These are phyloP conservation scores for Macadamia integrifolia DNA, from an alignment of 164 flowering plant species.

Conservation along the genomic window DNA sequence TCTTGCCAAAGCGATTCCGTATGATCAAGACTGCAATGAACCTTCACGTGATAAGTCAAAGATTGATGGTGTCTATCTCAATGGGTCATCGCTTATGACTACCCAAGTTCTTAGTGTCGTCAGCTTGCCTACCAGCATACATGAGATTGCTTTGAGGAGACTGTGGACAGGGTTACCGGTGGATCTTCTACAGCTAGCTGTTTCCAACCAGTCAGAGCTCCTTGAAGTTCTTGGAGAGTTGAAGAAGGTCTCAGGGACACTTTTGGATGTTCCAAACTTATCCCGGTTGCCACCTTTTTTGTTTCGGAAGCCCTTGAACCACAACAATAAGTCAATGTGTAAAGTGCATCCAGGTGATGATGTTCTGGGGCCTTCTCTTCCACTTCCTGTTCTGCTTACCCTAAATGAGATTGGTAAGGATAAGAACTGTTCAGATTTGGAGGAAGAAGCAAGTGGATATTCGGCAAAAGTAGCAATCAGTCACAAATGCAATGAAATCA, in stretches of 20 bases:
- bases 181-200: constrained; percentile 43
- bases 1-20: constrained; percentile 14
- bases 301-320: constrained; percentile 41
- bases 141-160: constrained; percentile 52
- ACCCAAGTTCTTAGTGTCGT: constrained; percentile 31
- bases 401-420: constrained; percentile 26
- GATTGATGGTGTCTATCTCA: constrained; percentile 31
- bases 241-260: constrained; percentile 32
- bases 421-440: constrained; percentile 14
- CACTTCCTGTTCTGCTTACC: constrained; percentile 45
- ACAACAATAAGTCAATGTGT: constrained; percentile 44
- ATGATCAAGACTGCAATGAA: constrained; percentile 21
- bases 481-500: constrained; percentile 34
- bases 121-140: constrained; percentile 45
- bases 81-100: constrained; percentile 24
- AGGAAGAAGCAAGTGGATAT: constrained; percentile 18
- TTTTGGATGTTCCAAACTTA: constrained; percentile 43
- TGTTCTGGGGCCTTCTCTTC: constrained; percentile 70
- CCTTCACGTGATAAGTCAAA: constrained; percentile 37
- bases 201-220: constrained; percentile 43
- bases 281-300: constrained; percentile 62
- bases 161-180: constrained; percentile 53
- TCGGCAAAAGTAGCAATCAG: constrained; percentile 28
- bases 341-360: constrained; percentile 27
- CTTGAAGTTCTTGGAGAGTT: constrained; percentile 24